phyloP scores from a whole-genome alignment of 768 basidiomycete species.

The Hirschioporus abietinus region DNA sequence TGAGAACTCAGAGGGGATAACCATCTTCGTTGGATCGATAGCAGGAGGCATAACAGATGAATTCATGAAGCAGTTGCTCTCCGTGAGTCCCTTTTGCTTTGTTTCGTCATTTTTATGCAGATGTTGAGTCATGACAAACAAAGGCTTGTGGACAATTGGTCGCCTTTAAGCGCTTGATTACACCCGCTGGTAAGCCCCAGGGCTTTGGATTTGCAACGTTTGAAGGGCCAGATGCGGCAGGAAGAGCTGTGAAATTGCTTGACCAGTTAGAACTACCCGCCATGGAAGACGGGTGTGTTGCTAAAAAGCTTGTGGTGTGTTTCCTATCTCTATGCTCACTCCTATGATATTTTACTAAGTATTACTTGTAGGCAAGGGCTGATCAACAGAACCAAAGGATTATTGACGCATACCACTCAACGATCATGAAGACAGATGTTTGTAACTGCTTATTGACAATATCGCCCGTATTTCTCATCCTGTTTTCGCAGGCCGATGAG shows the following conservation, averaged over 20 bases:
- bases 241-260: constrained; percentile 65
- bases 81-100: constrained; percentile 44
- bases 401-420: constrained; percentile 77
- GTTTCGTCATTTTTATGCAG: neutral
- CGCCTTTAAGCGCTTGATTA: constrained; percentile 89
- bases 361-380: constrained; percentile 68
- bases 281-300: constrained; percentile 51
- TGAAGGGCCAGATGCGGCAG: constrained; percentile 87
- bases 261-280: constrained; percentile 62
- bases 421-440: constrained; percentile 80
- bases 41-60: constrained; percentile 85
- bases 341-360: constrained; percentile 14
- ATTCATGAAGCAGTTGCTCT: constrained; percentile 73
- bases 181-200: constrained; percentile 89
- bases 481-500: constrained; percentile 58
- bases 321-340: constrained; percentile 6
- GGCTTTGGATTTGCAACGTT: constrained; percentile 97
- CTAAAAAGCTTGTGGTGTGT: constrained; percentile 69
- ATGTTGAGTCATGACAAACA: neutral
- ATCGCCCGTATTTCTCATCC: neutral
- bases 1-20: constrained; percentile 15
- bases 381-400: constrained; percentile 92
- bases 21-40: constrained; percentile 91
- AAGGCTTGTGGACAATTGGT: constrained; percentile 83
- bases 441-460: constrained; percentile 23